Evolutionary conservation across 805 yeast species (phyloP).

Genomic region (Ogataea neopini): DNA sequence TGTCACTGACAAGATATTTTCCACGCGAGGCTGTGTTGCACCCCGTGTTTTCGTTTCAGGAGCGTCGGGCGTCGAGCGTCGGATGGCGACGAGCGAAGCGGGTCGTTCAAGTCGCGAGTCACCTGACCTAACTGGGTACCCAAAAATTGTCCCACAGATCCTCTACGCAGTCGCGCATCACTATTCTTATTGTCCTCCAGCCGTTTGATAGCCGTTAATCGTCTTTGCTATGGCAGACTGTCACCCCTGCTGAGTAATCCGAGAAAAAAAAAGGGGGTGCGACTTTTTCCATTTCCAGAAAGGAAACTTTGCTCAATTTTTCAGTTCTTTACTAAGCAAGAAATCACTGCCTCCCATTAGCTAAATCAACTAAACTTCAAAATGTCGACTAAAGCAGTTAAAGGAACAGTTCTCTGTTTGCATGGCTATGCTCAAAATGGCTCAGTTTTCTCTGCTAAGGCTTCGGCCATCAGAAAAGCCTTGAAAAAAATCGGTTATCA

Average conservation of each 20-base stretch:
- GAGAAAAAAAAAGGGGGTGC: conserved; percentile 4
- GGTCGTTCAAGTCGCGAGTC: too few species aligned
- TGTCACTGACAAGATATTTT: too few species aligned
- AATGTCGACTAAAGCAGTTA: conserved; percentile 31
- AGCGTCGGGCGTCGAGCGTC: too few species aligned
- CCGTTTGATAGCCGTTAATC: neutral
- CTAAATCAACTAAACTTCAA: neutral
- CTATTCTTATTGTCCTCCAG: neutral
- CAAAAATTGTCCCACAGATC: too few species aligned
- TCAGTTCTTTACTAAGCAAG: neutral
- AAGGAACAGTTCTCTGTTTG: conserved; percentile 68
- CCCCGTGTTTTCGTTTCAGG: conserved; percentile 9
- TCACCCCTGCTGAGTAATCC: conserved; percentile 7
- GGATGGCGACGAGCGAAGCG: too few species aligned
- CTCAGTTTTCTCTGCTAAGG: conserved; percentile 78
- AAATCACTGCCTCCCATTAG: neutral
- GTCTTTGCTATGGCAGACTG: conserved; percentile 4
- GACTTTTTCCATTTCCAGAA: conserved; percentile 4
- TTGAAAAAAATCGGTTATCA: conserved; percentile 64
- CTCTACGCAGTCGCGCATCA: too few species aligned
- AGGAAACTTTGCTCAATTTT: neutral
- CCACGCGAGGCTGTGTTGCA: conserved; percentile 5
- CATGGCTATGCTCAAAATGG: conserved; percentile 93
- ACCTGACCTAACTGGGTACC: too few species aligned
- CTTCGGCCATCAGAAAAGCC: conserved; percentile 83